Conservation (phyloP, 1,139 yeast genomes). For the Saccharomyces pastorianus region DNA sequence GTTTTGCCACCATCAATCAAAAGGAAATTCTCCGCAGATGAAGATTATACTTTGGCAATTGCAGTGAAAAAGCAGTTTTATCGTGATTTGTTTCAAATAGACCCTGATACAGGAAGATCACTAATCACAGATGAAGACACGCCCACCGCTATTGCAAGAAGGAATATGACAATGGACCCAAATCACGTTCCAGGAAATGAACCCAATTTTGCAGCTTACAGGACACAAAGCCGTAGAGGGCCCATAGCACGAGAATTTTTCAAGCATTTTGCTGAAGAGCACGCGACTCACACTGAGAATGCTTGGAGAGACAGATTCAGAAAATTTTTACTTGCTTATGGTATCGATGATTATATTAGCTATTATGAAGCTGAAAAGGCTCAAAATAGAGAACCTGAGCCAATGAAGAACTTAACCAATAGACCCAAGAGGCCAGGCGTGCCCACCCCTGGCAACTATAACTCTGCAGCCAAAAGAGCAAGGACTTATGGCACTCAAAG, state of each 20-base stretch:
- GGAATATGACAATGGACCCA: constrained; percentile 30
- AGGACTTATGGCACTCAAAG: constrained; percentile 9
- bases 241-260: constrained; percentile 40
- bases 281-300: constrained; percentile 49
- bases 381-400: constrained; percentile 39
- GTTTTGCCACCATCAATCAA: constrained; percentile 52
- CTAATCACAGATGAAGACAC: constrained; percentile 22
- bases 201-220: constrained; percentile 27
- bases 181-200: constrained; percentile 27
- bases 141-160: constrained; percentile 25
- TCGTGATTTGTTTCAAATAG: constrained; percentile 27
- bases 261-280: constrained; percentile 37
- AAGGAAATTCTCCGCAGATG: constrained; percentile 56
- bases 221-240: constrained; percentile 29
- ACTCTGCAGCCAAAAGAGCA: constrained; percentile 22
- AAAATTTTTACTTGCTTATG: constrained; percentile 55
- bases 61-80: constrained; percentile 36
- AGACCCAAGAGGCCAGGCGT: constrained; percentile 27
- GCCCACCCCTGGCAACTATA: constrained; percentile 28
- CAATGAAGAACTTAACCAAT: constrained; percentile 46
- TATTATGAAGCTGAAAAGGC: constrained; percentile 43
- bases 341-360: constrained; percentile 47
- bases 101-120: constrained; percentile 27
- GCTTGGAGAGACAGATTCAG: constrained; percentile 78
- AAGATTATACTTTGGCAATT: constrained; percentile 53